Evolutionary conservation across 1,284 basidiomycete species (phyloP), one percentile per base, ranked within the genome.

Genomic region (Anthracocystis walkeri): DNA sequence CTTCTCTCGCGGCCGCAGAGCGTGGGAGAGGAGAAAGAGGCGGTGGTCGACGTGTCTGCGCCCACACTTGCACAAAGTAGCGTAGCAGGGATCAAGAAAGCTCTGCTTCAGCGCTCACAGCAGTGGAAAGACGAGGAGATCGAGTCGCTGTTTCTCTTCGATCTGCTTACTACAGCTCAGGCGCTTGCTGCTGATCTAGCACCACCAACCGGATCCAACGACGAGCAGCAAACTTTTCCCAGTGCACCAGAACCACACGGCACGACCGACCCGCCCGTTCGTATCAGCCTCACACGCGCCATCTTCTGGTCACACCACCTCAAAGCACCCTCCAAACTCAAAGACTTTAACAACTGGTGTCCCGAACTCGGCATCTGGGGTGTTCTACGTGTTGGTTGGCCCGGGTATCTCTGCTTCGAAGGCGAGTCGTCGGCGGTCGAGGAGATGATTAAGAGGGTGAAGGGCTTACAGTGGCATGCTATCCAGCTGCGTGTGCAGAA

Each of bases 371-470:
- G 42, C 29, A 14, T 80, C 18, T 78, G 71, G 66, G 76, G 70
- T 8, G 29, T 80, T n/a, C 59, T 80, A 2, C 75, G 76, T 16
- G 55, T 69, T n/a, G 78, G 74, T 20, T 76, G 66, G 18, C 79
- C 79, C 10, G 79, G 79, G 20, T 81, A 65, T 31, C 71, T 81
- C 7, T 70, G 65, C 53, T 81, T 79, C 52, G 79, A 81, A 56
- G 79, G 79, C n/a, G 51, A 58, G 10, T 10, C 50, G 0, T 31
- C 49, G 2, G 65, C 67, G 7, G 78, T 81, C 20, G 75, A 73
- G 12, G 75, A 81, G 48, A 78, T 81, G 55, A 58, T 76, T 1
- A 53, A 69, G 7, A 41, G 75, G 6, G 65, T 80, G 40, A 81
- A 80, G 38, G 72, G 50, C 16, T 40, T 78, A 11, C 77, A 79